phyloP scores from a whole-genome alignment of 2,329 filamentous ascomycete genomes.

The Colletotrichum nymphaeae region DNA sequence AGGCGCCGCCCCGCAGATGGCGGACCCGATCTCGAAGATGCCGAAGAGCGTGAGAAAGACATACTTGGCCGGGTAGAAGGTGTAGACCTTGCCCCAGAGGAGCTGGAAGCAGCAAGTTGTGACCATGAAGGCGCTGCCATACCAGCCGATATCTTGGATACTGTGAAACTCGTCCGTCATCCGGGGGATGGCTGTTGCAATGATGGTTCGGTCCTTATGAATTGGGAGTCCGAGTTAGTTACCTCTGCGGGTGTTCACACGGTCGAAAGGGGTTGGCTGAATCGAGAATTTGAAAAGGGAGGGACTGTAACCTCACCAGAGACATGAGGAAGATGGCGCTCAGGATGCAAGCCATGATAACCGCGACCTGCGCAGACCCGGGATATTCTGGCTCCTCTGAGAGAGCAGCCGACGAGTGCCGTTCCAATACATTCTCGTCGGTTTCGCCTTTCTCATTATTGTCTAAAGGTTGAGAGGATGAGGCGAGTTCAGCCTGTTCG shows the following conservation, averaged over 20 bases:
- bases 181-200: conserved; percentile 50
- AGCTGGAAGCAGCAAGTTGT: conserved; percentile 43
- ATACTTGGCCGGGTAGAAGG: conserved; percentile 40
- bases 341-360: conserved; percentile 12
- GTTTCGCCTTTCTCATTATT: background rate
- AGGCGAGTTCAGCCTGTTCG: background rate
- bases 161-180: conserved; percentile 49
- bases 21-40: conserved; percentile 43
- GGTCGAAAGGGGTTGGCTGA: background rate
- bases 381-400: conserved; percentile 11
- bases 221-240: background rate
- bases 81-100: conserved; percentile 43
- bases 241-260: background rate
- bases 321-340: conserved; percentile 9
- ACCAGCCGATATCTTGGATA: conserved; percentile 58
- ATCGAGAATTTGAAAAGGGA: background rate
- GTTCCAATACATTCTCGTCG: background rate
- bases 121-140: conserved; percentile 50
- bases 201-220: conserved; percentile 48
- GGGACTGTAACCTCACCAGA: background rate
- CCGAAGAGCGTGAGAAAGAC: conserved; percentile 38
- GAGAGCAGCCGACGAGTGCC: background rate
- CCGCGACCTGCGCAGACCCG: conserved; percentile 2
- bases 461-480: background rate
- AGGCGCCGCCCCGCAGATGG: conserved; percentile 45